These are phyloP conservation scores for Coniferiporia sulphurascens DNA, from an alignment of 1,284 basidiomycete genomes.

Conservation along the genomic window DNA sequence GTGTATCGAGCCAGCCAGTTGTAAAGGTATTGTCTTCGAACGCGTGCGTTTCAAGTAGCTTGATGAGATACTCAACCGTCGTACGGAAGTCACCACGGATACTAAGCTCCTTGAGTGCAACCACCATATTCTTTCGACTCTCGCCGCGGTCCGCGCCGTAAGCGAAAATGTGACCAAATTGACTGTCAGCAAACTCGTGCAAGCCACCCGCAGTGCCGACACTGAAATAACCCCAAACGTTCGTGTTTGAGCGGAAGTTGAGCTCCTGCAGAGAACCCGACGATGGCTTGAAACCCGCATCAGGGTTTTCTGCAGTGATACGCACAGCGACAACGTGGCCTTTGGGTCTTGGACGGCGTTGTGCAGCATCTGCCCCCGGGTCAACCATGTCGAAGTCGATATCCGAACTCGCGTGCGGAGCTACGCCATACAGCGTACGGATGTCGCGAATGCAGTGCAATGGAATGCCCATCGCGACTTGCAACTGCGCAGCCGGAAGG, in stretches of 20 bases:
- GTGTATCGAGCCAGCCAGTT: conserved; percentile 96
- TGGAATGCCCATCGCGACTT: conserved; percentile 98
- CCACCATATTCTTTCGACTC: conserved; percentile 98
- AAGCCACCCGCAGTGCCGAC: conserved; percentile 93
- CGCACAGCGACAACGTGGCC: conserved; percentile 99
- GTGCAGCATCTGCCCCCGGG: conserved; percentile 81
- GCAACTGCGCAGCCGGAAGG: conserved; percentile 95
- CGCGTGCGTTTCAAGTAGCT: conserved; percentile 92
- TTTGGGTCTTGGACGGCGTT: conserved; percentile 95
- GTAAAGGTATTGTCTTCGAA: conserved; percentile 98
- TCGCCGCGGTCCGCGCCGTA: conserved; percentile 96
- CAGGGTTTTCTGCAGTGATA: conserved; percentile 99
- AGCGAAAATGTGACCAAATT: conserved; percentile 99
- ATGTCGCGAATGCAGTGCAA: conserved; percentile 96
- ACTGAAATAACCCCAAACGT: conserved; percentile 99
- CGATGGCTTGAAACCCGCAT: conserved; percentile 99
- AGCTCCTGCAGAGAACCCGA: conserved; percentile 96
- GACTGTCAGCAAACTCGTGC: conserved; percentile 97
- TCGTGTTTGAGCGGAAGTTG: conserved; percentile 98
- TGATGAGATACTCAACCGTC: conserved; percentile 98
- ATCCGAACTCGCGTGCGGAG: conserved; percentile 79
- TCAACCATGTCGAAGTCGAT: conserved; percentile 97
- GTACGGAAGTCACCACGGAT: conserved; percentile 99
- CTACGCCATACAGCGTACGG: conserved; percentile 92
- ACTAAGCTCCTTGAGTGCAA: conserved; percentile 96